Evolutionary conservation across 2,329 filamentous ascomycete species (phyloP).

Genomic region (Paecilomyces sp.): DNA sequence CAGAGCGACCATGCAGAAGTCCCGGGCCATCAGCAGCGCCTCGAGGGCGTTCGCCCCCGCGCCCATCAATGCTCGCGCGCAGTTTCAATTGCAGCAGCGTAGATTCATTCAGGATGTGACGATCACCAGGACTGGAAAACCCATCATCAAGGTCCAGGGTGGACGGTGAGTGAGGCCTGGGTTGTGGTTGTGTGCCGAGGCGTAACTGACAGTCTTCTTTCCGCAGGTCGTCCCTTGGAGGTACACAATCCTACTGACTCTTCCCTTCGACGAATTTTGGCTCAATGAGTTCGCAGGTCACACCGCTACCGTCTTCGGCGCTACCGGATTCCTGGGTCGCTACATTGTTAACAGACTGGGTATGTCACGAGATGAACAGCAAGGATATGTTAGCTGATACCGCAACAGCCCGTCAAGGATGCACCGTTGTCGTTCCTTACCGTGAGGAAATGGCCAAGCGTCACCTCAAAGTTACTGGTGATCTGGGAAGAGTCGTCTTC

Average conservation of each 20-base stretch:
- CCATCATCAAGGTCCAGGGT: conserved; percentile 79
- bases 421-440: conserved; percentile 86
- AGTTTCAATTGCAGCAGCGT: conserved; percentile 40
- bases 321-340: conserved; percentile 87
- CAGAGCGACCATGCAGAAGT: conserved; percentile 39
- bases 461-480: conserved; percentile 92
- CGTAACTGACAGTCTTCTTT: conserved; percentile 5
- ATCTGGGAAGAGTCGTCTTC: conserved; percentile 83
- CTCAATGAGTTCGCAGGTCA: conserved; percentile 57
- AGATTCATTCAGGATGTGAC: conserved; percentile 67
- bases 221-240: conserved; percentile 73
- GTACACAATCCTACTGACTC: conserved; percentile 42
- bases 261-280: conserved; percentile 10
- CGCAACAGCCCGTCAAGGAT: conserved; percentile 74
- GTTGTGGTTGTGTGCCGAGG: conserved; percentile 16
- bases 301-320: conserved; percentile 95
- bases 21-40: conserved; percentile 35
- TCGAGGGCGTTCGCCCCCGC: conserved; percentile 28
- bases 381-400: conserved; percentile 25
- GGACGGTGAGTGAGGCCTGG: conserved; percentile 61
- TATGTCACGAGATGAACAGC: conserved; percentile 26
- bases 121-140: conserved; percentile 94
- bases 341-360: conserved; percentile 97
- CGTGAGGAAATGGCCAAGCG: conserved; percentile 97
- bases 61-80: conserved; percentile 21